These are phyloP conservation scores for Tephrocybe sp. DNA, from an alignment of 768 basidiomycete genomes.

Conservation along the genomic window DNA sequence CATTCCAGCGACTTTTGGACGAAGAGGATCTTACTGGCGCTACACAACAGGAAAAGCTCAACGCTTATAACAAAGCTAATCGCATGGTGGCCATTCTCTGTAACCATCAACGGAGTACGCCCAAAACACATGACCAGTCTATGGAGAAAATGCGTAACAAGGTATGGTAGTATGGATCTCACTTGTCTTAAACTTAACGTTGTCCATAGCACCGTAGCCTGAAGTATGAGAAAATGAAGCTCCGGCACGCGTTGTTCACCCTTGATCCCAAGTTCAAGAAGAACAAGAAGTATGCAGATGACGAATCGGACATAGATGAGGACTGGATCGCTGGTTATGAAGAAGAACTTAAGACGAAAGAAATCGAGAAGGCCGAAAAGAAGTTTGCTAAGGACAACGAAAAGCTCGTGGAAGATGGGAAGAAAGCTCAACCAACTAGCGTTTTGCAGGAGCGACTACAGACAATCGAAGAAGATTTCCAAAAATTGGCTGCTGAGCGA, in stretches of 20 bases:
- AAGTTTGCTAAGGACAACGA: conserved; percentile 95
- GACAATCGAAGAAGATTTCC: conserved; percentile 74
- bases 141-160: conserved; percentile 95
- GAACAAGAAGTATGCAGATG: conserved; percentile 68
- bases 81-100: conserved; percentile 96
- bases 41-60: conserved; percentile 92
- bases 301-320: conserved; percentile 94
- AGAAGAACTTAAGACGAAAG: conserved; percentile 69
- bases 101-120: conserved; percentile 96
- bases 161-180: conserved; percentile 40
- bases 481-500: conserved; percentile 76
- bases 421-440: conserved; percentile 52
- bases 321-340: conserved; percentile 86
- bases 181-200: conserved; percentile 1
- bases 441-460: conserved; percentile 67
- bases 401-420: conserved; percentile 72
- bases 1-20: conserved; percentile 90
- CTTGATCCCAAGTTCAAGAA: conserved; percentile 82
- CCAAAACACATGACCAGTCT: conserved; percentile 88
- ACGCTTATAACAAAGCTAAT: conserved; percentile 96
- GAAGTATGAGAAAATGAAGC: conserved; percentile 97
- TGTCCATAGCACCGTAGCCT: conserved; percentile 72
- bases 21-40: conserved; percentile 55
- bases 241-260: conserved; percentile 82
- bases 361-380: conserved; percentile 88